Conservation (phyloP, 192 early-diverging fungal genomes). For the Backusella mclennaniae region DNA sequence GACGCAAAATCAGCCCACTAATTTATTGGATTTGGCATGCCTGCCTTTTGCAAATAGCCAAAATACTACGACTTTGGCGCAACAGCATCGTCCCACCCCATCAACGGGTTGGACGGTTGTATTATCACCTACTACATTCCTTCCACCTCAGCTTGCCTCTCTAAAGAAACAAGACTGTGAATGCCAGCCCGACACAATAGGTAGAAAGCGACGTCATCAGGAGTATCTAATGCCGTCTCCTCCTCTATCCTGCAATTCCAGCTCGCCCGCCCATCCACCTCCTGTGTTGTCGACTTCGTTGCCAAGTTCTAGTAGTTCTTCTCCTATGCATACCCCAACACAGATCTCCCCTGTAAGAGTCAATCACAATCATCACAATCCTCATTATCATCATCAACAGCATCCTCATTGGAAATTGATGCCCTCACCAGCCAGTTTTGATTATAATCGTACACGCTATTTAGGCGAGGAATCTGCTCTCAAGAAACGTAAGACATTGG, state of each 20-base stretch:
- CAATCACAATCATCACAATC: not conserved
- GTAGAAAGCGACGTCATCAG: constrained; percentile 6
- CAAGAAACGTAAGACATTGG: not conserved
- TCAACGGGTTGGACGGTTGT: constrained; percentile 6
- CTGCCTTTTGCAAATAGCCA: not conserved
- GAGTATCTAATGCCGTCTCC: constrained; percentile 10
- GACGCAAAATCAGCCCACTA: constrained; percentile 18
- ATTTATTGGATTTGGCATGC: constrained; percentile 6
- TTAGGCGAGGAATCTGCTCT: constrained; percentile 1
- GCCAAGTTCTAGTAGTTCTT: constrained; percentile 26
- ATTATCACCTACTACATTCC: constrained; percentile 12
- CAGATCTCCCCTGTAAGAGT: constrained; percentile 24
- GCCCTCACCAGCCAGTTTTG: not conserved
- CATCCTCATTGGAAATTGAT: constrained; percentile 13
- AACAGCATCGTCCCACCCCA: not conserved
- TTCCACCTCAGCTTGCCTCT: constrained; percentile 6
- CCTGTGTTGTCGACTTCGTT: constrained; percentile 25
- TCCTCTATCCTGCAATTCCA: constrained; percentile 10
- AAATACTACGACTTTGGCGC: not conserved
- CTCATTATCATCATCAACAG: not conserved
- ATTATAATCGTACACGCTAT: not conserved
- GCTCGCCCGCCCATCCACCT: constrained; percentile 1
- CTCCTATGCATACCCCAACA: constrained; percentile 29
- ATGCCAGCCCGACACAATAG: not conserved
- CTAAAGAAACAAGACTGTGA: not conserved